Percentiles rank a stretch among this genome's conserved stretches.
Conservation (phyloP, 352 stramenopile genomes). For the Globisporangium cystogenes region DNA sequence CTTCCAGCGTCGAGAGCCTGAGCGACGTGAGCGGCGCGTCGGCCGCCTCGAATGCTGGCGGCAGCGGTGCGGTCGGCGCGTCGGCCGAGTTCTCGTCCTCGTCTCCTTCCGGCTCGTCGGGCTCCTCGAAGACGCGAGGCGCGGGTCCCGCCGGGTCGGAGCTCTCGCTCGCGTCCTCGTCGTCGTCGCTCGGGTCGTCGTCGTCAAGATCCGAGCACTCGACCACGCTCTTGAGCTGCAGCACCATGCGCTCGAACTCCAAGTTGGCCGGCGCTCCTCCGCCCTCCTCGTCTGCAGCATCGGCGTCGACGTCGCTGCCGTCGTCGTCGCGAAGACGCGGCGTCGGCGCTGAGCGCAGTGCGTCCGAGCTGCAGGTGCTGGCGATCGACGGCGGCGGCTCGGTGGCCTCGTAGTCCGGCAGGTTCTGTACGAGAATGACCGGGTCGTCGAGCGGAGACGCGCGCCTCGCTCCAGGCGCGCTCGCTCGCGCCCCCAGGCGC, state of each 20-base stretch:
- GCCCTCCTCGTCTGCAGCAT: background rate
- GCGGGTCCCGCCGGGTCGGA: no score
- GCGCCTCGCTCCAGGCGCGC: background rate
- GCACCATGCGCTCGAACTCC: constrained; percentile 73
- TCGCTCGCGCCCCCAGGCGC: background rate
- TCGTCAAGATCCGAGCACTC: constrained; percentile 18
- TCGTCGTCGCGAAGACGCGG: constrained; percentile 17
- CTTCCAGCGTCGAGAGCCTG: constrained; percentile 25
- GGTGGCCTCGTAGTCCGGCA: constrained; percentile 25
- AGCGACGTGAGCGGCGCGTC: constrained; percentile 2
- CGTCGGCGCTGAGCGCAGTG: constrained; percentile 9
- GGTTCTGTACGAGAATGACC: constrained; percentile 66
- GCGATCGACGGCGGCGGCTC: background rate
- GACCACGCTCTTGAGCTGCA: constrained; percentile 64
- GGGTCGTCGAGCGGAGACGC: constrained; percentile 49
- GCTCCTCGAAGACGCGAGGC: constrained; percentile 11
- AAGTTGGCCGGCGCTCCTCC: constrained; percentile 26
- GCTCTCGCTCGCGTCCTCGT: constrained; percentile 13
- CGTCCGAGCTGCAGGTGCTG: constrained; percentile 1
- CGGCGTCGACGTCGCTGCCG: constrained; percentile 1
- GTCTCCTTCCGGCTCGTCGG: constrained; percentile 27
- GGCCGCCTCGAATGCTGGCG: constrained; percentile 24
- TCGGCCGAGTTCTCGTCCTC: constrained; percentile 12
- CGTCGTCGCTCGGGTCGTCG: constrained; percentile 13
- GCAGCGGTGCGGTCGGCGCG: constrained; percentile 10